Evolutionary conservation across 2,329 filamentous ascomycete species (phyloP).

Genomic region (Didymella segeticola): DNA sequence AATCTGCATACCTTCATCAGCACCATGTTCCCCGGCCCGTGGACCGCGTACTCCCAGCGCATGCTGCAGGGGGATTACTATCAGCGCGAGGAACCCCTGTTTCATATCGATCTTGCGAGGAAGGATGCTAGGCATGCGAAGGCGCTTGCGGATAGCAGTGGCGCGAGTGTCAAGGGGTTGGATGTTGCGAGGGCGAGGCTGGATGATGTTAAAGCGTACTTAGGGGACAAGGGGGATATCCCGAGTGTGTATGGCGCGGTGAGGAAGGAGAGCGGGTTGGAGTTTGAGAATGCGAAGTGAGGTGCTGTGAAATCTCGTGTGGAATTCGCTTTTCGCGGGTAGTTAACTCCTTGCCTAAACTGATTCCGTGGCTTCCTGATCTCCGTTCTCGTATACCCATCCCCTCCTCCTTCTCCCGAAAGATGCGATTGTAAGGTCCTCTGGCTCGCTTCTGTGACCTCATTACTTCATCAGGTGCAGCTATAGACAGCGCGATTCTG

Average conservation of each 20-base stretch:
- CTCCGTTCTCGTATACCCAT: too few relatives aligned
- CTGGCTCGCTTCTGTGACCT: too few relatives aligned
- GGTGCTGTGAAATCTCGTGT: neutral
- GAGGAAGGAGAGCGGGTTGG: slow-evolving; percentile 74
- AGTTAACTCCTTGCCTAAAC: too few relatives aligned
- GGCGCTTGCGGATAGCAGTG: slow-evolving; percentile 67
- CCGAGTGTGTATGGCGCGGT: slow-evolving; percentile 83
- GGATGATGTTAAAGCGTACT: slow-evolving; percentile 70
- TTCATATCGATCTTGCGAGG: slow-evolving; percentile 79
- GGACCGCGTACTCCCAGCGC: slow-evolving; percentile 74
- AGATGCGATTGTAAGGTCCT: too few relatives aligned
- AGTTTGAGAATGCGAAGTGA: slow-evolving; percentile 63
- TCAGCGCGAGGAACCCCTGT: slow-evolving; percentile 77
- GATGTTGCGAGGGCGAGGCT: slow-evolving; percentile 73
- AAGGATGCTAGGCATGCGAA: slow-evolving; percentile 83
- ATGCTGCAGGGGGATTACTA: slow-evolving; percentile 81
- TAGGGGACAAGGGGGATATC: slow-evolving; percentile 76
- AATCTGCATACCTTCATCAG: slow-evolving; percentile 76
- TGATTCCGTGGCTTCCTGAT: too few relatives aligned
- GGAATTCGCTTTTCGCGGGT: too few relatives aligned
- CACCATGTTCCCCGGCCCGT: slow-evolving; percentile 76
- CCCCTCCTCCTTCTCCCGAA: too few relatives aligned
- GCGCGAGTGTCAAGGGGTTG: slow-evolving; percentile 68
- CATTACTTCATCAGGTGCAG: too few relatives aligned
- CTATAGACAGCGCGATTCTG: too few relatives aligned